phyloP scores from a whole-genome alignment of 2,329 filamentous ascomycete species.

The Stylonectria norvegica region DNA sequence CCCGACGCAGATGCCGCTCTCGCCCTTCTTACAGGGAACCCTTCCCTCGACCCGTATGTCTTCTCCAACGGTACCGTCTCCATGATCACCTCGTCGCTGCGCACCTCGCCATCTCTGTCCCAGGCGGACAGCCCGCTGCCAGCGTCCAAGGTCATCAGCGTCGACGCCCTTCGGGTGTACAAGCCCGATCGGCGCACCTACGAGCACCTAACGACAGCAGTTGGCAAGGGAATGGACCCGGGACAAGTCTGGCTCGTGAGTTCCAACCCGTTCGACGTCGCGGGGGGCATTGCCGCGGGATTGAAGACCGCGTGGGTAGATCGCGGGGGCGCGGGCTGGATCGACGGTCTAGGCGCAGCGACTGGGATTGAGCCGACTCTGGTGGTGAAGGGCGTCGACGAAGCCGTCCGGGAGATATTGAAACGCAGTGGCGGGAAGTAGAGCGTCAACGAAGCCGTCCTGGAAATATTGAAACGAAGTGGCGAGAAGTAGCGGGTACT shows the following conservation, averaged over 20 bases:
- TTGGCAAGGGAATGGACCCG: conserved; percentile 41
- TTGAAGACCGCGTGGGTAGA: conserved; percentile 67
- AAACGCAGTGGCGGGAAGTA: not conserved
- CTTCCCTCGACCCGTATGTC: conserved; percentile 51
- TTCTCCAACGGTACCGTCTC: conserved; percentile 67
- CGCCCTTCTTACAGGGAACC: conserved; percentile 39
- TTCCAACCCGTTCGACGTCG: conserved; percentile 70
- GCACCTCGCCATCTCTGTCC: conserved; percentile 52
- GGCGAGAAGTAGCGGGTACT: not conserved
- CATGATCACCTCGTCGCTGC: conserved; percentile 62
- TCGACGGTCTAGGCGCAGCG: conserved; percentile 55
- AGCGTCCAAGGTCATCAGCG: conserved; percentile 49
- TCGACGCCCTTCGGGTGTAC: conserved; percentile 57
- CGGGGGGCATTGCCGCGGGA: conserved; percentile 59
- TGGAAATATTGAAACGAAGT: conserved; percentile 24
- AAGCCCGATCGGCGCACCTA: conserved; percentile 66
- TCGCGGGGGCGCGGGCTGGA: conserved; percentile 59
- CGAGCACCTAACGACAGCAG: conserved; percentile 50
- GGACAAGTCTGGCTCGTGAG: conserved; percentile 64
- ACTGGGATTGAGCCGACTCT: conserved; percentile 47
- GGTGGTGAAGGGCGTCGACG: conserved; percentile 53
- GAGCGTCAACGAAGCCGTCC: conserved; percentile 51
- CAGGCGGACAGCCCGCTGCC: conserved; percentile 44
- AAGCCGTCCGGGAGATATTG: conserved; percentile 46
- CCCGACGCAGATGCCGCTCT: conserved; percentile 59